Base-by-base conservation (phyloP, 768 basidiomycete species). In the Pisolithus microcarpus region DNA sequence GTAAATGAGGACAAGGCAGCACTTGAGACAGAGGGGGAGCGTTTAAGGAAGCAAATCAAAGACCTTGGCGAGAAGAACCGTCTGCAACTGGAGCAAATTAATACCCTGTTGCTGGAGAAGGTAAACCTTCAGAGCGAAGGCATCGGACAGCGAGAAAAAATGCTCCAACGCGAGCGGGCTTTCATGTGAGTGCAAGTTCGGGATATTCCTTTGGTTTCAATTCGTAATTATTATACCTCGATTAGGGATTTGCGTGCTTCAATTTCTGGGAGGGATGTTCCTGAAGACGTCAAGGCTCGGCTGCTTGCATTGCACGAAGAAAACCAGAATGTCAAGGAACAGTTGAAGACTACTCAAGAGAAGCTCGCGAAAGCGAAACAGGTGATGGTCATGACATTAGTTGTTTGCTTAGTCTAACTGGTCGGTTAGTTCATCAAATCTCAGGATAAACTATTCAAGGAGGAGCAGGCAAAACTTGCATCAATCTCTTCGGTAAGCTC, bases 81-180 rank as follows among this genome's bases (percentile, higher is more conserved):
- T 59, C 87, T 91, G 85, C 92, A 95, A 60, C 77, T 93, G 19
- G 90, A 94, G 67, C 89, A 91, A 63, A 79, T 93, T 58, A 89
- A 90, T 61, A 76, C 63, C 5, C 74, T 97, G n/a, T 69, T 97
- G 0, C 70, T 95, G 24, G 94, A 97, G 65, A 97, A 97, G 70
- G 86, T 96, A 50, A 87, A 77, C 54, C 70, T 95, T 37, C 95
- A 96, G 65, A 85, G 82, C 59, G 89, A 92, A 44, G 85, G 88
- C n/a, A 91, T 97, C 55, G 83, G 83, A 13, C 87, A 93, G 58
- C 74, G 93, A 47, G 95, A 96, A 63, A 81, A 73, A 63, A 82
- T 91, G 80, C 72, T 97, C 36, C 85, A 87, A 61, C 78, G 90
- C 43, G 92, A 95, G 63, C 81, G 86, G 43, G 87, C 87, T 55